These are phyloP conservation scores for Claviceps sp. DNA, from an alignment of 2,329 filamentous ascomycete genomes.

Conservation along the genomic window DNA sequence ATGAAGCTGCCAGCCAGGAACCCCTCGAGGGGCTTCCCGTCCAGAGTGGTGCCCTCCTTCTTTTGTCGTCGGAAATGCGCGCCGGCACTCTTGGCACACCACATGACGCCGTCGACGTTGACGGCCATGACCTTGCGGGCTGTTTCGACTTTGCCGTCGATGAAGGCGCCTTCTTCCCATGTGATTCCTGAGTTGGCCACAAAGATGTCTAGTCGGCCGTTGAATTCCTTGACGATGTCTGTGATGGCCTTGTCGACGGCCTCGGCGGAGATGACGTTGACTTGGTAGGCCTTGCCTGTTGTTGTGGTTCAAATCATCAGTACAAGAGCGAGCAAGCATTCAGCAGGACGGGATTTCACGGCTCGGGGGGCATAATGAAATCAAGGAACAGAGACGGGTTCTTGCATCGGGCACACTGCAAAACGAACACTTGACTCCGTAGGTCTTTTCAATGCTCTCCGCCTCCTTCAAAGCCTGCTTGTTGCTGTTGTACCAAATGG, in stretches of 20 bases:
- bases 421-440: slow-evolving; percentile 51
- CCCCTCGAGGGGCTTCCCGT: slow-evolving; percentile 47
- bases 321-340: neutral
- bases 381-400: neutral
- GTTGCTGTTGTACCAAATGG: slow-evolving; percentile 61
- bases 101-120: slow-evolving; percentile 67
- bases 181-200: slow-evolving; percentile 67
- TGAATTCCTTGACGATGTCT: slow-evolving; percentile 50
- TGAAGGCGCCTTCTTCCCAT: slow-evolving; percentile 55
- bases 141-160: slow-evolving; percentile 50
- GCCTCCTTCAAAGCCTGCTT: slow-evolving; percentile 49
- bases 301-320: too few relatives aligned
- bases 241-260: slow-evolving; percentile 37
- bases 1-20: slow-evolving; percentile 59
- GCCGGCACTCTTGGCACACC: slow-evolving; percentile 59
- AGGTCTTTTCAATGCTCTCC: slow-evolving; percentile 48
- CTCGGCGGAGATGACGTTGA: slow-evolving; percentile 43
- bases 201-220: slow-evolving; percentile 63
- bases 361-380: neutral
- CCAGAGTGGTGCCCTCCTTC: slow-evolving; percentile 47
- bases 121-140: slow-evolving; percentile 56
- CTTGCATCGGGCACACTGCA: neutral
- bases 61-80: slow-evolving; percentile 58
- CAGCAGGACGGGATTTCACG: neutral
- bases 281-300: slow-evolving; percentile 32